phyloP scores from a whole-genome alignment of 129 eudicot genomes.

The Daucus carota region DNA sequence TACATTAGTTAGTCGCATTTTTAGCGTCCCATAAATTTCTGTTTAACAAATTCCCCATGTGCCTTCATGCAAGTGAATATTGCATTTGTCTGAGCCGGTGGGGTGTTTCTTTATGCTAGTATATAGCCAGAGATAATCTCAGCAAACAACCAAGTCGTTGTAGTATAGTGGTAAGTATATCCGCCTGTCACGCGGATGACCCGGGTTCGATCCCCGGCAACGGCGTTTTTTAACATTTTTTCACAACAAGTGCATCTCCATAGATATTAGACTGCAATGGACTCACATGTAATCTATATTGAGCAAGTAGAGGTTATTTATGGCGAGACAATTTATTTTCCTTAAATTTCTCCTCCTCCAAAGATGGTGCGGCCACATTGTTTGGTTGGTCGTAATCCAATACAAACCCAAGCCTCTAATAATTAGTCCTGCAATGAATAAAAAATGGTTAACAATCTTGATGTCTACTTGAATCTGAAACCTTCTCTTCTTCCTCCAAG shows the following conservation, averaged over 20 bases:
- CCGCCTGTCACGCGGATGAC: constrained; percentile 98
- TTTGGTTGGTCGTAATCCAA: background rate
- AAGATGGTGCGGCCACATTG: background rate
- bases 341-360: background rate
- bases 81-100: no score
- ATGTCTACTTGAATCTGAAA: background rate
- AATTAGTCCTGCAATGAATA: background rate
- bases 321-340: background rate
- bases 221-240: constrained; percentile 32
- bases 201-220: constrained; percentile 99
- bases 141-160: background rate
- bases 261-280: no score
- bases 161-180: constrained; percentile 78
- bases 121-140: no score
- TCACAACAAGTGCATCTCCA: no score
- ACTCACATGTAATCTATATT: no score
- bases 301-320: background rate
- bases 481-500: background rate
- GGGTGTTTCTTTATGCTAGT: no score
- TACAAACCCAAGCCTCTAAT: background rate
- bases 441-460: background rate
- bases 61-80: no score
- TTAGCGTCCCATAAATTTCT: no score
- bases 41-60: no score
- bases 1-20: no score